A percentile compares a stretch with the other conserved stretches of the same genome.
These are phyloP conservation scores for Micromonas commoda DNA, from an alignment of 139 green algal species.

Conservation along the genomic window DNA sequence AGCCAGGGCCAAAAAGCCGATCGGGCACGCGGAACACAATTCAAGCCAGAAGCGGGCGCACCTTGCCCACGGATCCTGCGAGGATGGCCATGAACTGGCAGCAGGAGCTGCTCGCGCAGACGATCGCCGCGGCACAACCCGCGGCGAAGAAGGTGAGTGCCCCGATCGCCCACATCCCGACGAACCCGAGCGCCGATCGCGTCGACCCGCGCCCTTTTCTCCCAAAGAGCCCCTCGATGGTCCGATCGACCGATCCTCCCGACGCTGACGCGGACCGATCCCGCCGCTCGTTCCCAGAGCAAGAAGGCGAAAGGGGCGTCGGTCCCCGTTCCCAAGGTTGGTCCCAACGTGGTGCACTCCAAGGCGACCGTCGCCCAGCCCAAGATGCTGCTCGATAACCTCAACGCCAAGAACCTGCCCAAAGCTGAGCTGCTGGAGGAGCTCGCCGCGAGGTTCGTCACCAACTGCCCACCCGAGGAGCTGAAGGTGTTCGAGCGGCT, in stretches of 20 bases:
- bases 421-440: conserved; percentile 46
- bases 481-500: conserved; percentile 77
- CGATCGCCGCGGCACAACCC: neutral
- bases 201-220: too few relatives aligned
- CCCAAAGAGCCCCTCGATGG: too few relatives aligned
- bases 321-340: neutral
- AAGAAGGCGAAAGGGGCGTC: too few relatives aligned
- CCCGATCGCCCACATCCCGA: neutral
- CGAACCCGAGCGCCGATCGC: too few relatives aligned
- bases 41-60: too few relatives aligned
- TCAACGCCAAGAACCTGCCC: neutral
- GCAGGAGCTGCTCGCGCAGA: neutral
- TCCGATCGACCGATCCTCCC: too few relatives aligned
- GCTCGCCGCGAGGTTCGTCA: conserved; percentile 73
- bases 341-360: neutral
- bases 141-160: neutral
- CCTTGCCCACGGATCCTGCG: too few relatives aligned
- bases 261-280: too few relatives aligned
- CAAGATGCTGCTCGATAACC: neutral
- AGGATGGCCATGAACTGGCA: neutral
- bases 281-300: too few relatives aligned
- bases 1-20: too few relatives aligned
- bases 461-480: conserved; percentile 71
- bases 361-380: neutral
- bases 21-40: too few relatives aligned